Conservation (phyloP, 257 asterid genomes). For the Forsythia suspensa region DNA sequence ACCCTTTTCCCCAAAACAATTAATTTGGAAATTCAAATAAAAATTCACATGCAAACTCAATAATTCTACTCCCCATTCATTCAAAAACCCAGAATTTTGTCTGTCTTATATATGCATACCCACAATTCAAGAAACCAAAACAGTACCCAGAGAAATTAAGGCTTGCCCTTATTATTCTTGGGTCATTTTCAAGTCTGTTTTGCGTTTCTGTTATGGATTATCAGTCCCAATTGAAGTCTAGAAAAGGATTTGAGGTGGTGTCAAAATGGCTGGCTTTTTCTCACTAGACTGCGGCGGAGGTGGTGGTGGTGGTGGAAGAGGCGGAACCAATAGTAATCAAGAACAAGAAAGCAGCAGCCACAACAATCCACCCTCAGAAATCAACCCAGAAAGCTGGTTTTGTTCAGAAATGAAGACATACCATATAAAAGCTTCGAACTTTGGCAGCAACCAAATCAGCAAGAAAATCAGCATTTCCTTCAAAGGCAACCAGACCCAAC, state of each 20-base stretch:
- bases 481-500: constrained; percentile 25
- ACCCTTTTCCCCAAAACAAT: constrained; percentile 14
- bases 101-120: constrained; percentile 30
- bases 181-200: constrained; percentile 42
- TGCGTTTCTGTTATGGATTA: constrained; percentile 54
- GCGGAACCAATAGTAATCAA: constrained; percentile 23
- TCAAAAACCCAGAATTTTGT: constrained; percentile 31
- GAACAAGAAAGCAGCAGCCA: constrained; percentile 36
- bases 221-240: constrained; percentile 39
- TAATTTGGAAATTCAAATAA: constrained; percentile 15
- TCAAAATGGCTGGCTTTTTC: constrained; percentile 77
- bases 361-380: constrained; percentile 30
- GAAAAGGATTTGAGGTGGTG: constrained; percentile 22
- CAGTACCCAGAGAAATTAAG: constrained; percentile 27
- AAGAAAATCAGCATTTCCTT: constrained; percentile 33
- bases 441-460: constrained; percentile 54
- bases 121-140: constrained; percentile 39
- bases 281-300: constrained; percentile 63
- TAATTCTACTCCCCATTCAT: neutral
- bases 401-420: constrained; percentile 52
- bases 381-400: constrained; percentile 78
- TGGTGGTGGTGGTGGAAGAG: constrained; percentile 13
- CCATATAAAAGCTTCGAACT: constrained; percentile 80
- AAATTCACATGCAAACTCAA: constrained; percentile 27
- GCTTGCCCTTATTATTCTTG: constrained; percentile 31